phyloP scores from a whole-genome alignment of 2,329 filamentous ascomycete genomes.

The Sporothrix euskadiensis region DNA sequence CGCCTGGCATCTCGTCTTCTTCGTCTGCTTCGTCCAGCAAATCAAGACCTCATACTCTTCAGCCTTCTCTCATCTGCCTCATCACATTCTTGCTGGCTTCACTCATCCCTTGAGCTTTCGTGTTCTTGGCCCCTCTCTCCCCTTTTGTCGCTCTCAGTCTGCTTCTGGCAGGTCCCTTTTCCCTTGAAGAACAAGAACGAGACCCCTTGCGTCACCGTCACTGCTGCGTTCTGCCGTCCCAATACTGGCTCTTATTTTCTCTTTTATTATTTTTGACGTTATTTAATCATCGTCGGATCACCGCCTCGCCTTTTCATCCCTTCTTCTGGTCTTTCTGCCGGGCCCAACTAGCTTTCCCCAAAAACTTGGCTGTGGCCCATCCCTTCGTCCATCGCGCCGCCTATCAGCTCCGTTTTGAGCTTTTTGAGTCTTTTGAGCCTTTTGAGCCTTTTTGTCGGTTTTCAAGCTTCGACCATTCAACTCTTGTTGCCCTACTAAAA shows the following conservation, averaged over 20 bases:
- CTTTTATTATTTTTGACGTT: background rate
- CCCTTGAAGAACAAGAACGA: slow-evolving; percentile 8
- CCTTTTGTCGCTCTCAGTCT: background rate
- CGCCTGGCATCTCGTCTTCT: background rate
- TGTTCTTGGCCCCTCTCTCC: background rate
- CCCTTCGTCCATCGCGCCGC: slow-evolving; percentile 12
- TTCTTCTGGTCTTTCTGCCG: background rate
- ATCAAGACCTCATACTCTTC: background rate
- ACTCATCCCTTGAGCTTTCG: background rate
- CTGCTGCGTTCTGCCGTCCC: background rate
- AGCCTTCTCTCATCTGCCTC: background rate
- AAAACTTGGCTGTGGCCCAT: slow-evolving; percentile 18
- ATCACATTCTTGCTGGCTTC: background rate
- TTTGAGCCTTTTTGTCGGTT: background rate
- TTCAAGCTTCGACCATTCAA: background rate
- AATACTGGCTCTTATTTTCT: slow-evolving; percentile 11
- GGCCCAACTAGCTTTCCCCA: slow-evolving; percentile 8
- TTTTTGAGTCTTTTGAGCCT: background rate
- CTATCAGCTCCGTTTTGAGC: slow-evolving; percentile 11
- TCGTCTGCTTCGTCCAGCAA: background rate
- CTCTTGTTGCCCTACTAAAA: background rate
- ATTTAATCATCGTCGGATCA: background rate
- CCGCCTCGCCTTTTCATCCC: background rate
- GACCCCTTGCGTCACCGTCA: slow-evolving; percentile 12
- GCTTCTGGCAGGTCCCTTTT: background rate